Evolutionary conservation across 495 filamentous ascomycete species (phyloP), one percentile per base, ranked within the genome.

Genomic region (Hypoxylon intermedium): DNA sequence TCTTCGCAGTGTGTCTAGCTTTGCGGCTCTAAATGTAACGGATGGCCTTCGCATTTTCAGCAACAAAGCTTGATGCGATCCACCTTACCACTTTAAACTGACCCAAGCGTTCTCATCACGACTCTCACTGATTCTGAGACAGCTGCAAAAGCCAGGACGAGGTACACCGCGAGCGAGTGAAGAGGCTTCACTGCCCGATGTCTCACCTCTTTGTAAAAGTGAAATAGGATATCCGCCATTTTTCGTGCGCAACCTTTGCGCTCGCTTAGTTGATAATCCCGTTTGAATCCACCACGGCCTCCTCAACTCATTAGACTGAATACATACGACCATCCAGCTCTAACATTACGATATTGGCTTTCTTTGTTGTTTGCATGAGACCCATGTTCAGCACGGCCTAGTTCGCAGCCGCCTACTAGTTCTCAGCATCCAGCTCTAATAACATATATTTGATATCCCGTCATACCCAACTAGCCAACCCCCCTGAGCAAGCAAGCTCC

Each of bases 401-500:
- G 57, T 58, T 66, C 57, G 47, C 53, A 57, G 50, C 62, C 46
- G 46, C 63, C 52, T 49, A 59, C 56, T 54, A 59, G 38, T 43
- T 58, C 47, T 58, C 45, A 56, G 37, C 53, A 42, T 58, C 58
- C 21, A 21, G 50, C 16, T 51, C 11, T 50, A 30, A 38, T 63
- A 58, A 23, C 49, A 58, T 33, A 41, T 58, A 57, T 54, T 57
- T 56, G 34, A 58, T 56, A 61, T 65, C 58, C 57, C 58, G 53
- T 46, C 49, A 41, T 26, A 53, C 31, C 52, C 48, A 13, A 44
- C 53, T 37, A 58, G 42, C 53, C 65, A 12, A 55, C 33, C 55
- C 59, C 60, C 58, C 62, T 41, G 16, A 54, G 50, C 54, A 68
- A 65, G 61, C 55, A 70, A 63, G 65, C 47, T 57, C 65, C 68